Percentiles rank a stretch among this genome's conserved stretches.
phyloP scores from a whole-genome alignment of 2,329 filamentous ascomycete species.

The Stemphylium vesicarium region DNA sequence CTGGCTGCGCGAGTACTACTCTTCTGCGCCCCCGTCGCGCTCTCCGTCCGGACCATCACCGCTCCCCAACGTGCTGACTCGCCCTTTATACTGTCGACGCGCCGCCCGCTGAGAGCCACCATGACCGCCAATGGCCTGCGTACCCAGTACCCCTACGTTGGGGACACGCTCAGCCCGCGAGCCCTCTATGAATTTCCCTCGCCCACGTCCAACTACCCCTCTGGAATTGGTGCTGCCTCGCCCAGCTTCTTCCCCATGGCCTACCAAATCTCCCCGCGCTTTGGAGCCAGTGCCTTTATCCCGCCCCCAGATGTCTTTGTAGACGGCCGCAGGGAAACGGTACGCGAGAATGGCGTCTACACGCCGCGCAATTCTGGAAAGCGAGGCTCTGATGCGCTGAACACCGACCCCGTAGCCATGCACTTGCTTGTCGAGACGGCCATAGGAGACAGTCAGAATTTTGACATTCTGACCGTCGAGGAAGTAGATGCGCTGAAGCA shows the following conservation, averaged over 20 bases:
- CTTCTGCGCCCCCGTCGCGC: conserved; percentile 28
- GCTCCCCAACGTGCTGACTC: conserved; percentile 29
- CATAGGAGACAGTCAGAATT: conserved; percentile 83
- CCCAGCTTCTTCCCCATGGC: conserved; percentile 47
- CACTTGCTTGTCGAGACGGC: conserved; percentile 95
- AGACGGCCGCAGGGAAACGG: conserved; percentile 37
- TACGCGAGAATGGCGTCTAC: conserved; percentile 35
- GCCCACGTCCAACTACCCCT: conserved; percentile 48
- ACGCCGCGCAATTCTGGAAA: conserved; percentile 37
- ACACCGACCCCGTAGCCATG: conserved; percentile 72
- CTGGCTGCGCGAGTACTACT: conserved; percentile 34
- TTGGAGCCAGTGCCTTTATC: conserved; percentile 46
- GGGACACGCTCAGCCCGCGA: conserved; percentile 41
- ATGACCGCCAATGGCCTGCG: conserved; percentile 46
- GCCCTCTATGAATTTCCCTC: conserved; percentile 46
- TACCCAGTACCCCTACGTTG: conserved; percentile 43
- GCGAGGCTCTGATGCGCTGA: conserved; percentile 39
- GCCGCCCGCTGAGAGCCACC: conserved; percentile 14
- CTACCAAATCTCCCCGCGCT: conserved; percentile 46
- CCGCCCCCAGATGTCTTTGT: conserved; percentile 48
- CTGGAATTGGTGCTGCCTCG: conserved; percentile 39
- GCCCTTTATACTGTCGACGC: conserved; percentile 7
- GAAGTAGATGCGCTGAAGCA: conserved; percentile 93
- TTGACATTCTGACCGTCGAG: conserved; percentile 85
- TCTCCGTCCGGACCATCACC: conserved; percentile 27